Evolutionary conservation across 768 basidiomycete genomes (phyloP).

Genomic region (Cyclocybe aegerita): DNA sequence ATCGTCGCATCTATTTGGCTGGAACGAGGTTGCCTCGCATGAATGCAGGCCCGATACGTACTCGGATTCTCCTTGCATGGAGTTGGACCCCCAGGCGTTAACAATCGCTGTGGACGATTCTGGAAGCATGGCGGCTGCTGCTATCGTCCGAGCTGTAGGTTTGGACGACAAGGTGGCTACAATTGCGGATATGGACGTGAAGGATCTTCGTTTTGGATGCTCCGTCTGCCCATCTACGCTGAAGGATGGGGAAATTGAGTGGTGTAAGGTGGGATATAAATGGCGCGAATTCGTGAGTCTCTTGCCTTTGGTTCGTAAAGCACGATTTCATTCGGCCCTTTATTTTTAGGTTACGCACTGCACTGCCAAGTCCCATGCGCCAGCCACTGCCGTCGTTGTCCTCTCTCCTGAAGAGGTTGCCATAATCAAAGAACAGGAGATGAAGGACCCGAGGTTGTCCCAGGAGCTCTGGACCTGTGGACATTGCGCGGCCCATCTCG

Average conservation of each 20-base stretch:
- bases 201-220: constrained; percentile 10
- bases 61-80: too few species aligned
- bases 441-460: constrained; percentile 5
- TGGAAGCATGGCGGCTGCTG: background rate
- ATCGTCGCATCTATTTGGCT: too few species aligned
- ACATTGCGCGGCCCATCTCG: background rate
- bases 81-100: background rate
- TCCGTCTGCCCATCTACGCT: background rate
- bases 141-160: constrained; percentile 6
- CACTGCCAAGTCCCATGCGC: background rate
- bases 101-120: background rate
- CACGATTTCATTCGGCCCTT: too few species aligned
- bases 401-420: background rate
- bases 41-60: too few species aligned
- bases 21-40: too few species aligned
- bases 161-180: constrained; percentile 1
- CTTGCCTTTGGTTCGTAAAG: too few species aligned
- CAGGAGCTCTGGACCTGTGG: constrained; percentile 6
- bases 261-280: background rate
- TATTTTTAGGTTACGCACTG: background rate
- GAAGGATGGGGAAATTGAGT: background rate
- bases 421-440: background rate
- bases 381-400: background rate
- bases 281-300: constrained; percentile 8
- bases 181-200: constrained; percentile 10